These are phyloP conservation scores for Daldinia grandis DNA, from an alignment of 495 filamentous ascomycete species.

Conservation along the genomic window DNA sequence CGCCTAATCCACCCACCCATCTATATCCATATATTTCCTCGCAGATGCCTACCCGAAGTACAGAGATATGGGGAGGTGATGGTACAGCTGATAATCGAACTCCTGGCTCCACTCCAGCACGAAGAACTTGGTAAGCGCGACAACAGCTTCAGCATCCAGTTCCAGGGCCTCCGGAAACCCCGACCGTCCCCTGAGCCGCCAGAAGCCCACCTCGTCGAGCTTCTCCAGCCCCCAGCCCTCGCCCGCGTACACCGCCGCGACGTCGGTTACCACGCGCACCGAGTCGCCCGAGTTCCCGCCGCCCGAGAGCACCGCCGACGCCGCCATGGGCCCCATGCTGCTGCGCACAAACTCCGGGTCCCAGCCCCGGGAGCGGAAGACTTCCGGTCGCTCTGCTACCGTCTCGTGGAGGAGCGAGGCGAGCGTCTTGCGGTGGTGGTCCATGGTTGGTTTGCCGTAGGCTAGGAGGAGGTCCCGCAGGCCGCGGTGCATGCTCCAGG, in stretches of 20 bases:
- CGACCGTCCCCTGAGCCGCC: background rate
- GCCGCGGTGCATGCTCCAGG: constrained; percentile 51
- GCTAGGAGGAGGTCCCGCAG: constrained; percentile 46
- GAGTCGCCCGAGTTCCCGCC: constrained; percentile 47
- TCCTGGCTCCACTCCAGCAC: constrained; percentile 53
- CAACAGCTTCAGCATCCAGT: constrained; percentile 29
- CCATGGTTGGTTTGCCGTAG: constrained; percentile 43
- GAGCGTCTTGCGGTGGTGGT: constrained; percentile 35
- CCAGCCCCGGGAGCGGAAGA: constrained; percentile 44
- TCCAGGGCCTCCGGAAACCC: background rate
- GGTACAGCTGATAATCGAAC: constrained; percentile 52
- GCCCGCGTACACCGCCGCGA: constrained; percentile 22
- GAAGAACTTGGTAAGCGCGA: constrained; percentile 50
- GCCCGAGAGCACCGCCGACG: constrained; percentile 41
- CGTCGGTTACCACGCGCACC: constrained; percentile 44
- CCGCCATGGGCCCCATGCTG: constrained; percentile 44
- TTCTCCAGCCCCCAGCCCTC: constrained; percentile 6
- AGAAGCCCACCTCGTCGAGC: constrained; percentile 37
- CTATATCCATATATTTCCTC: background rate
- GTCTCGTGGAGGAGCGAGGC: constrained; percentile 34
- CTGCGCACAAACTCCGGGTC: constrained; percentile 38
- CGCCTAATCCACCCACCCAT: background rate
- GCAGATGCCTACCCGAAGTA: constrained; percentile 34
- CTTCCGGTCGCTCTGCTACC: constrained; percentile 10
- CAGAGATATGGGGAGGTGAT: constrained; percentile 47